These are phyloP conservation scores for Diplodia mutila DNA, from an alignment of 2,329 filamentous ascomycete genomes.

Conservation along the genomic window DNA sequence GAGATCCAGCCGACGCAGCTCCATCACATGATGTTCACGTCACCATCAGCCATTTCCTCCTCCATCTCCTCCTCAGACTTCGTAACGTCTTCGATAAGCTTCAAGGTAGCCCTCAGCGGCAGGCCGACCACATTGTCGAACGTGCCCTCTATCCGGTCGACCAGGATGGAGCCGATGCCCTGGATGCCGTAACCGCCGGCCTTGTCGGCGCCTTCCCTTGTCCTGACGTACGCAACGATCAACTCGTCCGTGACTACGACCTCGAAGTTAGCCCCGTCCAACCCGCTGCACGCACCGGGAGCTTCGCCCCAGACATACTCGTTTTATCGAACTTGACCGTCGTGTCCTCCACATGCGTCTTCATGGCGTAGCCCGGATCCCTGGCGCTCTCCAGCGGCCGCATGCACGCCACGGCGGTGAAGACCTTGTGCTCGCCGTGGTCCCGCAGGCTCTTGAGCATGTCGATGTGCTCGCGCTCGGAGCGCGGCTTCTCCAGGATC, in stretches of 20 bases:
- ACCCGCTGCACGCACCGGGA: not conserved
- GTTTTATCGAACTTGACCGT: slow-evolving; percentile 80
- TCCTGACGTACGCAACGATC: slow-evolving; percentile 77
- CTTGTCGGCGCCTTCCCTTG: slow-evolving; percentile 92
- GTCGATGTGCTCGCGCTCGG: slow-evolving; percentile 75
- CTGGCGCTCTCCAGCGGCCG: slow-evolving; percentile 78
- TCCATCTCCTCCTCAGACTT: slow-evolving; percentile 64
- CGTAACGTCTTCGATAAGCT: slow-evolving; percentile 86
- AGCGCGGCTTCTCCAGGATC: slow-evolving; percentile 89
- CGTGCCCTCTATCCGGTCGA: slow-evolving; percentile 85
- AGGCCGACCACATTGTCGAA: slow-evolving; percentile 95
- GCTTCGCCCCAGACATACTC: slow-evolving; percentile 33
- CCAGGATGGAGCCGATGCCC: slow-evolving; percentile 80
- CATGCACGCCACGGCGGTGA: slow-evolving; percentile 84
- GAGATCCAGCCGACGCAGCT: slow-evolving; percentile 1
- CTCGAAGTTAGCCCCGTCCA: not conserved
- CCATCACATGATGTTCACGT: slow-evolving; percentile 6
- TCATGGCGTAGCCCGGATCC: slow-evolving; percentile 83
- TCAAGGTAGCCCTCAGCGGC: slow-evolving; percentile 76
- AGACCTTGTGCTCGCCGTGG: slow-evolving; percentile 75
- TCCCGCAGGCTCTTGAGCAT: slow-evolving; percentile 86
- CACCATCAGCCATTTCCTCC: slow-evolving; percentile 47
- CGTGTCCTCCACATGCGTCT: slow-evolving; percentile 86
- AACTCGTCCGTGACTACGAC: slow-evolving; percentile 72
- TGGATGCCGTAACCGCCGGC: slow-evolving; percentile 95